These are phyloP conservation scores for Plantago lanceolata DNA, from an alignment of 305 asterid species.

Conservation along the genomic window DNA sequence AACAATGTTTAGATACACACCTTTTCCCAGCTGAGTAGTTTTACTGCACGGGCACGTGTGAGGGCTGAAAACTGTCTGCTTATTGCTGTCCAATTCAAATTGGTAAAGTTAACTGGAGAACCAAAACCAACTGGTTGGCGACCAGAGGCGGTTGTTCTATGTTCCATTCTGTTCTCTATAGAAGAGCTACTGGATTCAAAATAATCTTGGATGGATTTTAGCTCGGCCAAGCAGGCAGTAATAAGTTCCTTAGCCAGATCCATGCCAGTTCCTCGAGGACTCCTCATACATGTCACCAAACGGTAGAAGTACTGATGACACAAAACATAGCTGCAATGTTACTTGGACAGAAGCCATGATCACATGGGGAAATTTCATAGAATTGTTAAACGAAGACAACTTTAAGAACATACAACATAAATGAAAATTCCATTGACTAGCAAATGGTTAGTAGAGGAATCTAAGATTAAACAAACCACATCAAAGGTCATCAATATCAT, in stretches of 20 bases:
- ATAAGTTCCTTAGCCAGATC: conserved; percentile 81
- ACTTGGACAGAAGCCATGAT: conserved; percentile 17
- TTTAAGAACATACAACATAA: conserved; percentile 11
- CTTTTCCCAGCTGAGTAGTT: conserved; percentile 81
- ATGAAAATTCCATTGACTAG: conserved; percentile 8
- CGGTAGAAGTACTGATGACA: conserved; percentile 77
- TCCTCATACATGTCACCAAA: conserved; percentile 65
- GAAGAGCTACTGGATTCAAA: conserved; percentile 36
- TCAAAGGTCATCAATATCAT: no score
- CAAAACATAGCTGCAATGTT: conserved; percentile 24
- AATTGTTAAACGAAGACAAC: conserved; percentile 8
- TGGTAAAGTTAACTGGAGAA: conserved; percentile 22
- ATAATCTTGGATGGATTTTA: conserved; percentile 71
- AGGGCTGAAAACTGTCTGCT: conserved; percentile 91
- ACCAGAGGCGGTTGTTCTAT: conserved; percentile 85
- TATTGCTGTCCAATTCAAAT: conserved; percentile 29
- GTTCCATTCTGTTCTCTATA: conserved; percentile 36
- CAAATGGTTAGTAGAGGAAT: neutral
- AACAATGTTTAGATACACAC: conserved; percentile 34
- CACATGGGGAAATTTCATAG: conserved; percentile 12
- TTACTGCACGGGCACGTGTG: conserved; percentile 79
- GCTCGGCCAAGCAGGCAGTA: conserved; percentile 59
- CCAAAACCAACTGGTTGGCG: conserved; percentile 85
- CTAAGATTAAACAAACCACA: neutral
- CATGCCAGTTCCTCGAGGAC: conserved; percentile 89